phyloP scores from a whole-genome alignment of 177 flowering plant genomes.

The Tripterygium wilfordii region DNA sequence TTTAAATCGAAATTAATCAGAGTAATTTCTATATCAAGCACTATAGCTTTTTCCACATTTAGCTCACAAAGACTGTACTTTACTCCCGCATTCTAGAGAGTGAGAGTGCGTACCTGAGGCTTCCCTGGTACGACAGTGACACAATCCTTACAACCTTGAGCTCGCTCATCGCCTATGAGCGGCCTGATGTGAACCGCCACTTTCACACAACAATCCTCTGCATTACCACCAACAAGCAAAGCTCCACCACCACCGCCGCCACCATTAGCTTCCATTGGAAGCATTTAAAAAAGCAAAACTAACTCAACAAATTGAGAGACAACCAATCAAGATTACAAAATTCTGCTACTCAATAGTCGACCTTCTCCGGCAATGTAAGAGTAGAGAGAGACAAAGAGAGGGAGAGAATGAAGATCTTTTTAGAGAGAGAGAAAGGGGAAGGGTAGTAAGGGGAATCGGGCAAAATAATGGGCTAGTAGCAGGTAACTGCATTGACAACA shows the following conservation, averaged over 20 bases:
- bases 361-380: no score
- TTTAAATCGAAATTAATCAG: no score
- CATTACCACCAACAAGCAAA: conserved; percentile 18
- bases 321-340: no score
- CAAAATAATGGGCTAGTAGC: conserved; percentile 3
- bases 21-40: no score
- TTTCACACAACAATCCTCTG: conserved; percentile 86
- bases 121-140: conserved; percentile 71
- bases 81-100: conserved; percentile 2
- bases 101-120: conserved; percentile 80
- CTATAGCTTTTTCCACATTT: no score
- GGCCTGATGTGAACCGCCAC: conserved; percentile 94
- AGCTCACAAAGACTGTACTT: no score
- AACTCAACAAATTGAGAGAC: background rate
- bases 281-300: conserved; percentile 3
- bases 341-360: no score
- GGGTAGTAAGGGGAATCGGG: conserved; percentile 29
- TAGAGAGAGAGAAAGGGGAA: conserved; percentile 11
- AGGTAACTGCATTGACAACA: conserved; percentile 31
- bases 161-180: conserved; percentile 75
- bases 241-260: no score
- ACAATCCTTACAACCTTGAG: conserved; percentile 93
- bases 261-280: conserved; percentile 42
- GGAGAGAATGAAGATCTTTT: background rate
- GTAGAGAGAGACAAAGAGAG: conserved; percentile 4